Conservation (phyloP, 345 rosid genomes). For the Carallia brachiata region DNA sequence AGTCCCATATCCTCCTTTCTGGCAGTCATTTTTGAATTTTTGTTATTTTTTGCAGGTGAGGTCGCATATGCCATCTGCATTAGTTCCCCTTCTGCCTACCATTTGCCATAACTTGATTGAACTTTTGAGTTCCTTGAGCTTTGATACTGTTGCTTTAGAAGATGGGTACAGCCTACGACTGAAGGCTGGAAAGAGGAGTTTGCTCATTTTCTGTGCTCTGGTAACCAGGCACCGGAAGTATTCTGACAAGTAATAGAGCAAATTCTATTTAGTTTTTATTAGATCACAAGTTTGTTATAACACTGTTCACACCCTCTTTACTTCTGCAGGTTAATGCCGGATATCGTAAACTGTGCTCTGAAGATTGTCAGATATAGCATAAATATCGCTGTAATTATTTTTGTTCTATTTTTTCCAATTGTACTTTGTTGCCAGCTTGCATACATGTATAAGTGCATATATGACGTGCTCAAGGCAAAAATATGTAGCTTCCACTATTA, state of each 20-base stretch:
- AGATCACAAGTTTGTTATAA: neutral
- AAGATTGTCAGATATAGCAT: slow-evolving; percentile 55
- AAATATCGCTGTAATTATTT: slow-evolving; percentile 52
- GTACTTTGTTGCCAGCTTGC: slow-evolving; percentile 12
- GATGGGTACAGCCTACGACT: slow-evolving; percentile 47
- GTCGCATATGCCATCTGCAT: slow-evolving; percentile 74
- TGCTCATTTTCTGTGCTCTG: slow-evolving; percentile 67
- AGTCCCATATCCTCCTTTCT: neutral
- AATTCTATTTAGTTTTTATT: neutral
- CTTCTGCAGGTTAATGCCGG: slow-evolving; percentile 67
- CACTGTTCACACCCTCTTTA: slow-evolving; percentile 4
- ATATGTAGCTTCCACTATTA: neutral
- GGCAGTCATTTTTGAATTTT: neutral
- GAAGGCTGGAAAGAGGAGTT: slow-evolving; percentile 76
- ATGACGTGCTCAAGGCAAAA: neutral
- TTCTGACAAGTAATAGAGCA: slow-evolving; percentile 62
- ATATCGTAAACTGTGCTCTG: slow-evolving; percentile 56
- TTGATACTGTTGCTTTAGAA: slow-evolving; percentile 38
- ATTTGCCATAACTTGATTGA: slow-evolving; percentile 52
- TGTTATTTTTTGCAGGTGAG: slow-evolving; percentile 56
- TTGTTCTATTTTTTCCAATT: slow-evolving; percentile 3
- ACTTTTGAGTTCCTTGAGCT: slow-evolving; percentile 63
- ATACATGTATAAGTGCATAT: neutral
- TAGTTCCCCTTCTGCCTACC: slow-evolving; percentile 56
- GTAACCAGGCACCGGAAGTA: slow-evolving; percentile 78